Evolutionary conservation across 2,329 filamentous ascomycete species (phyloP), one percentile per base, ranked within the genome.

Genomic region (Zymoseptoria brevis): DNA sequence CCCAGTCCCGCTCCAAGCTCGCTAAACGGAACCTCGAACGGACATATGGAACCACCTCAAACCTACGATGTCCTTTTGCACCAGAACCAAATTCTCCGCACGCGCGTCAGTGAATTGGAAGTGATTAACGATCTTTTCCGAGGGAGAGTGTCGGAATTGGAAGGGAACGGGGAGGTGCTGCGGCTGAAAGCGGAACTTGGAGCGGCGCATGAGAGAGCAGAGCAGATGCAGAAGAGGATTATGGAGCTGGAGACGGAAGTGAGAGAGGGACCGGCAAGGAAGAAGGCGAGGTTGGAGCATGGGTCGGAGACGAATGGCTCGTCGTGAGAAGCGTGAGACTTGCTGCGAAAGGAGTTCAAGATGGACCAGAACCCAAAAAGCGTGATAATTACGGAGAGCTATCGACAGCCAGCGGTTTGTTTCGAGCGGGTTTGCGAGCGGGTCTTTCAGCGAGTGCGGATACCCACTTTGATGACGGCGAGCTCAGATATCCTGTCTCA

Each of bases 101-200:
- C 94, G 0, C 87, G 94, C 50, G 93, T 99, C 35, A 94, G 87
- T 67, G 94, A 99, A 74, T 82, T 99, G 22, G 94, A 99, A 72
- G 83, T 99, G 56, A 96, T 99, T 78, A 96, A 86, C 69, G 82
- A 86, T 57, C 75, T 89, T 19, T 89, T 88, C 72, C 77, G 79
- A 52, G 86, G 87, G 61, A 76, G 77, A 9, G 85, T 96, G 49
- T 74, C 85, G 72, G 81, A 94, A 71, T 80, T 94, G 11, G 90
- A 95, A 71, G 83, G 85, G 50, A 78, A 81, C 7, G 82, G 84
- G 51, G 75, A 75, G 19, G 82, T 85, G 62, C 78, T 78, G 2
- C 79, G 83, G 55, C 75, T 87, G 62, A 80, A 81, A 24, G 74
- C 79, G 3, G 81, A 87, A 66, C 75, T 87, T 5, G 89, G 95